phyloP scores from a whole-genome alignment of 768 basidiomycete species.

The Saitozyma sp. region DNA sequence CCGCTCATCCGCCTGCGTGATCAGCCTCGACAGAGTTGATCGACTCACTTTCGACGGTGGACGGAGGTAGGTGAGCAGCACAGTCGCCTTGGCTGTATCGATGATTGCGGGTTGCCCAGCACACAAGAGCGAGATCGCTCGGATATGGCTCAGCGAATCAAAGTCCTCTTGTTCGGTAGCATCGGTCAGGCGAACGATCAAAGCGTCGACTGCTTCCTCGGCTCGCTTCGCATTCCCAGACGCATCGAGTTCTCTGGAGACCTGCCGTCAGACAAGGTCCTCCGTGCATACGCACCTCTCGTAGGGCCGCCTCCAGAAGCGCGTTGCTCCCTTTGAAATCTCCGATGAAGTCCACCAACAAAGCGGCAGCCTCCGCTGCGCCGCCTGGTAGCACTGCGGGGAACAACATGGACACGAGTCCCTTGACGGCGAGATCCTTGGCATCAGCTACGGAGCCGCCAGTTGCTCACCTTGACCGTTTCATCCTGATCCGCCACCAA shows the following conservation, averaged over 20 bases:
- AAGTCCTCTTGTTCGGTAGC: slow-evolving; percentile 67
- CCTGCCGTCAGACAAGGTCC: background rate
- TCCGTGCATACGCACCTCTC: slow-evolving; percentile 37
- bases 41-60: slow-evolving; percentile 30
- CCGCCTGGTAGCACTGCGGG: slow-evolving; percentile 19
- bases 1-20: slow-evolving; percentile 72
- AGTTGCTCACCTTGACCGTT: slow-evolving; percentile 65
- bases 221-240: slow-evolving; percentile 14
- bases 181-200: slow-evolving; percentile 88
- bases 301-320: slow-evolving; percentile 78
- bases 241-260: background rate
- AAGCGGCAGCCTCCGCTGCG: slow-evolving; percentile 62
- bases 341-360: slow-evolving; percentile 82
- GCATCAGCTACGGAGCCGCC: slow-evolving; percentile 5
- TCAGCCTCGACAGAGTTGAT: background rate
- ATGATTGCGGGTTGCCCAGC: slow-evolving; percentile 65
- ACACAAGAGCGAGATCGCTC: slow-evolving; percentile 35
- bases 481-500: slow-evolving; percentile 93
- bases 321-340: slow-evolving; percentile 80
- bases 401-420: slow-evolving; percentile 91
- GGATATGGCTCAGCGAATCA: slow-evolving; percentile 53
- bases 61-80: slow-evolving; percentile 78
- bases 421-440: slow-evolving; percentile 80
- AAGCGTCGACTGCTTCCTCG: slow-evolving; percentile 72
- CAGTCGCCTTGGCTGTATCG: slow-evolving; percentile 78